A percentile compares a stretch with the other conserved stretches of the same genome.
These are phyloP conservation scores for Cylindrodendrum hubeiense DNA, from an alignment of 2,329 filamentous ascomycete genomes.

Conservation along the genomic window DNA sequence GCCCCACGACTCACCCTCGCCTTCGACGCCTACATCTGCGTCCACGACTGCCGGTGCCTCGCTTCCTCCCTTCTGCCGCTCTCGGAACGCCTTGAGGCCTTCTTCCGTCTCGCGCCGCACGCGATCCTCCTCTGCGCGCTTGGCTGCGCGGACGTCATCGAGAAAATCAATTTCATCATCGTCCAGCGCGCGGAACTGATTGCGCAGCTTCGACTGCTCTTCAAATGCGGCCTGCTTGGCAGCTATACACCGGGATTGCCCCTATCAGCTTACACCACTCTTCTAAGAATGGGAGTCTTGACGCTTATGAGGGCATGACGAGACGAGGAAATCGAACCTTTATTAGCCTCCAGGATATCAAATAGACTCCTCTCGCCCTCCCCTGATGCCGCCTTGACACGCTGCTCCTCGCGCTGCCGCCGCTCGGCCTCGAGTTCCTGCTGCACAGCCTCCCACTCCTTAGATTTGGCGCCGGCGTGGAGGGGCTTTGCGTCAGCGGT, in stretches of 20 bases:
- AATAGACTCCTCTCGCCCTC: constrained; percentile 72
- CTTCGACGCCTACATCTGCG: constrained; percentile 41
- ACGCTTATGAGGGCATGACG: too few relatives aligned
- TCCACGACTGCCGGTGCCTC: constrained; percentile 38
- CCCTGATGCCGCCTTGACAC: constrained; percentile 55
- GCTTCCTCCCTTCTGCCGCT: constrained; percentile 56
- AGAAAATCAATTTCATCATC: constrained; percentile 85
- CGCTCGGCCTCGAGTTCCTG: constrained; percentile 73
- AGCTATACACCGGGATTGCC: constrained; percentile 57
- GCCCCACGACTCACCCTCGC: constrained; percentile 48
- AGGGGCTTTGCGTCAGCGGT: constrained; percentile 25
- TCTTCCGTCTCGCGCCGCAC: constrained; percentile 68
- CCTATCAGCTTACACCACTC: constrained; percentile 10
- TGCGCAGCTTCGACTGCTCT: constrained; percentile 76
- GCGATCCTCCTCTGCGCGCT: constrained; percentile 66
- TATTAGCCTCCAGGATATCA: constrained; percentile 84
- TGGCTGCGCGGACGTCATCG: constrained; percentile 66
- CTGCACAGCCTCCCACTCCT: constrained; percentile 75
- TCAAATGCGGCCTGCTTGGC: constrained; percentile 88
- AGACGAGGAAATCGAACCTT: constrained; percentile 63
- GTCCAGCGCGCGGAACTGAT: constrained; percentile 83
- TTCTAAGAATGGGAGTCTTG: background rate
- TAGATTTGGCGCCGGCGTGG: constrained; percentile 40
- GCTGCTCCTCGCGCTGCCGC: constrained; percentile 64
- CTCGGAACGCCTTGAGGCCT: constrained; percentile 67